These are phyloP conservation scores for Candida ortonii DNA, from an alignment of 805 yeast genomes.

Conservation along the genomic window DNA sequence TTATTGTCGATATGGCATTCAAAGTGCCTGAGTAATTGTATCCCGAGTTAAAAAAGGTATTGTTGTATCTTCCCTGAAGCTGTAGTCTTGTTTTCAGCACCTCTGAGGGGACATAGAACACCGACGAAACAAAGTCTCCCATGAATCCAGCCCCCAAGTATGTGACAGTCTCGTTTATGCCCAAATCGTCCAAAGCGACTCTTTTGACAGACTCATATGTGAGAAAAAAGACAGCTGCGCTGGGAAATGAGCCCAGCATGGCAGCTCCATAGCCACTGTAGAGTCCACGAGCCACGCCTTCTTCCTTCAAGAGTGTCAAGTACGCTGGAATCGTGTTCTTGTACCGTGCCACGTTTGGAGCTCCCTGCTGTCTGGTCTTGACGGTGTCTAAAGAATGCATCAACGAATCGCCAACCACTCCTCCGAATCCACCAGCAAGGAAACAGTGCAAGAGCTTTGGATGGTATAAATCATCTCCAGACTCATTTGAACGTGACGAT, in stretches of 20 bases:
- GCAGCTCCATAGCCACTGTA: constrained; percentile 95
- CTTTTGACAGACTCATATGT: constrained; percentile 85
- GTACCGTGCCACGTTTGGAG: constrained; percentile 65
- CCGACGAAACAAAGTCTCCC: constrained; percentile 89
- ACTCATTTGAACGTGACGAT: not conserved
- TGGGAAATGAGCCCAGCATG: constrained; percentile 87
- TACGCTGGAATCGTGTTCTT: constrained; percentile 75
- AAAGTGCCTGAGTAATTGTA: constrained; percentile 78
- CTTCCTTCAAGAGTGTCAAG: constrained; percentile 69
- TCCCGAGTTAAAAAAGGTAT: constrained; percentile 74
- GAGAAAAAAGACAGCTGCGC: constrained; percentile 91
- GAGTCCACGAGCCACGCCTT: constrained; percentile 80
- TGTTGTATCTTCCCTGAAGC: constrained; percentile 84
- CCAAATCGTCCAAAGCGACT: constrained; percentile 56
- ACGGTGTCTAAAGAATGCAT: constrained; percentile 98
- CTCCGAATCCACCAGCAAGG: constrained; percentile 94
- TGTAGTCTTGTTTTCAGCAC: constrained; percentile 91
- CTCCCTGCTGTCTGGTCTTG: constrained; percentile 97
- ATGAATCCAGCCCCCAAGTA: constrained; percentile 83
- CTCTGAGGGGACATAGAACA: constrained; percentile 93
- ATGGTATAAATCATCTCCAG: constrained; percentile 9
- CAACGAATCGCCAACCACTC: constrained; percentile 83
- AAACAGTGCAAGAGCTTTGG: constrained; percentile 58
- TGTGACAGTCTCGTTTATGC: constrained; percentile 72
- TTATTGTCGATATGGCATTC: constrained; percentile 67